Conservation (phyloP, 2,329 filamentous ascomycete species). For the Neopestalotiopsis clavispora region DNA sequence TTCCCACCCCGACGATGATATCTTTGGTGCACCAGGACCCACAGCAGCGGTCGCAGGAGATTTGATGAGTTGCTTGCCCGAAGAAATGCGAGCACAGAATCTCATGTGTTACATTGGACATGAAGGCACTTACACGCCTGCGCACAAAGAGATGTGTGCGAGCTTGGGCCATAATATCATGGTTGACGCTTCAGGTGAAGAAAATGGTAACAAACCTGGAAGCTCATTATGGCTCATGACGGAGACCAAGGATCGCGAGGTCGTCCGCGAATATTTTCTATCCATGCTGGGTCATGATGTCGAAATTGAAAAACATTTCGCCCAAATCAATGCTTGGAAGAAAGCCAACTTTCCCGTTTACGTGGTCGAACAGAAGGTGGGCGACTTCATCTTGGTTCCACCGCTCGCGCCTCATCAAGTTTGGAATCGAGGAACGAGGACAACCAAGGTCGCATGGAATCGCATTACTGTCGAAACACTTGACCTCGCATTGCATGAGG, state of each 20-base stretch:
- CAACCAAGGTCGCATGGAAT: constrained; percentile 98
- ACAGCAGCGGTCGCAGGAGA: constrained; percentile 79
- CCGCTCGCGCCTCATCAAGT: constrained; percentile 95
- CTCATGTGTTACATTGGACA: constrained; percentile 98
- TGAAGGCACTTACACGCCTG: constrained; percentile 94
- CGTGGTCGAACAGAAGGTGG: constrained; percentile 85
- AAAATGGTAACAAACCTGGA: constrained; percentile 78
- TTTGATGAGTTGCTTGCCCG: constrained; percentile 89
- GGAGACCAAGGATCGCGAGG: constrained; percentile 86
- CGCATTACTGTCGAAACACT: constrained; percentile 91
- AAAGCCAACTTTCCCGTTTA: constrained; percentile 92
- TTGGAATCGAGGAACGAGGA: constrained; percentile 95
- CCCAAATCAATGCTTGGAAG: constrained; percentile 94
- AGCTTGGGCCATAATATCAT: constrained; percentile 97
- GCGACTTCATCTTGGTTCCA: constrained; percentile 93
- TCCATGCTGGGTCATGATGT: constrained; percentile 95
- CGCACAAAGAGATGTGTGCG: constrained; percentile 97
- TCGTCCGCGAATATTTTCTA: constrained; percentile 92
- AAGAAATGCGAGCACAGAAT: constrained; percentile 90
- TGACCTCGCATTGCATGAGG: constrained; percentile 83
- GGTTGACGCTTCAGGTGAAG: constrained; percentile 83
- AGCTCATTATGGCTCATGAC: constrained; percentile 99
- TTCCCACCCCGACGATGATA: constrained; percentile 45
- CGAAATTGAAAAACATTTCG: constrained; percentile 96
- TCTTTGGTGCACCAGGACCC: constrained; percentile 54